Evolutionary conservation across 176 grass and related monocot species (phyloP), one percentile per base, ranked within the genome.

Genomic region (Carex littledalei): DNA sequence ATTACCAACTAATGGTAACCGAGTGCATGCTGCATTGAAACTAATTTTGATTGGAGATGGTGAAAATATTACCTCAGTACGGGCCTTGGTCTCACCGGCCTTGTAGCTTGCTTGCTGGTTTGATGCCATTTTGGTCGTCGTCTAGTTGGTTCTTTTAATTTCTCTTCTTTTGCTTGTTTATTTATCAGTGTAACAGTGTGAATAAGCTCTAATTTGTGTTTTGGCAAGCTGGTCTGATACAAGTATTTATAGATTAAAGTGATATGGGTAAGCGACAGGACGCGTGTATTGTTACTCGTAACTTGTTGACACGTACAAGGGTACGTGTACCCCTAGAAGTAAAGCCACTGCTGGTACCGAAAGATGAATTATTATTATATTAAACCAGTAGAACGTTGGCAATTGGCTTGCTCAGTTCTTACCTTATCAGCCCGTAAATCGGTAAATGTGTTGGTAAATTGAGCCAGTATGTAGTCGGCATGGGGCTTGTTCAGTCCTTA

Each of bases 31-130:
- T 80, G 63, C 50, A 64, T 26, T 18, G 16, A 24, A 21, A 56
- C 58, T 37, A 26, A 26, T 26, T 12, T 41, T 37, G 8, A 8
- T 55, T 3, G 5, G 16, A 58, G 5, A 50, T n/a, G 67, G 43
- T 47, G 13, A 9, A 35, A 77, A 58, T 35, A 29, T 41, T 85
- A 94, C 94, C 94, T 97, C 88, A 21, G 88, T 82, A 18, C 60
- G 86, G 66, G 71, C 94, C 87, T 94, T 97, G 90, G 88, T 86
- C 80, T 94, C 90, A 77, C 90, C 94, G 61, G 91, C 90, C 18
- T 26, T 66, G 89, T 84, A 89, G 90, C 78, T 87, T 29, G 80
- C 83, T 68, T 90, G 37, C 73, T 92, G 86, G 12, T 89, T 71
- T 77, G 91, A 94, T 26, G 94, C 94, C 94, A 94, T 76, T 53